Base-by-base conservation (phyloP, 164 flowering plant species). In the Liriodendron chinense region DNA sequence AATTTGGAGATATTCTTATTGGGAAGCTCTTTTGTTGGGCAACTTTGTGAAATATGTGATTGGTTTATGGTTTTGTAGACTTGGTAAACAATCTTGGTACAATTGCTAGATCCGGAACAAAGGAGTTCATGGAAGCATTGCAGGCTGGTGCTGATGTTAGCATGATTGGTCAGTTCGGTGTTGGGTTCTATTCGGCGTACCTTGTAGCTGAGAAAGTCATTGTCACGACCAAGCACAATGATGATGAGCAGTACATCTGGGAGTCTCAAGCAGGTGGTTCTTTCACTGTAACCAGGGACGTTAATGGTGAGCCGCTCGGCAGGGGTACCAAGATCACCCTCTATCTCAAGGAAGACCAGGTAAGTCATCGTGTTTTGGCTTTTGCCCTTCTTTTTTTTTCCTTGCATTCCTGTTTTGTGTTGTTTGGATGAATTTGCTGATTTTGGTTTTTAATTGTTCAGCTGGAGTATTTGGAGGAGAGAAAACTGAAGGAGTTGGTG, bases 11-110 rank as follows among this genome's bases (percentile, higher is more conserved):
- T n/a, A n/a, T n/a, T n/a, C n/a, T n/a, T n/a, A 34, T 34, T 34
- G 6, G 43, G 43, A 34, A 34, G 43, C 43, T 34, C 43, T 34
- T 34, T 34, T 34, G 43, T 34, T 5, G 4, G 43, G 43, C 43
- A 34, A 34, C 43, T 34, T 2, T 2, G 3, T 34, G 43, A 34
- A 34, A 34, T 34, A 34, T 34, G 43, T 53, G 9, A 53, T 53
- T 12, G 13, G 59, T 16, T 12, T 10, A 53, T 53, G 59, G 59
- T 16, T 53, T 53, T 16, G 7, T 70, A 85, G 91, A 88, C 65
- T 72, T 86, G 88, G 91, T 88, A 79, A 86, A 88, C 79, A 86
- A 88, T 65, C 74, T 86, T 79, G 92, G 92, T 9, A 89, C 90
- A 20, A 88, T 88, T 75, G 91, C 91, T 6, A 85, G 87, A 80